Percentiles rank a stretch among this genome's conserved stretches.
phyloP scores from a whole-genome alignment of 495 filamentous ascomycete genomes.

The Sabuloglossum arenarium region DNA sequence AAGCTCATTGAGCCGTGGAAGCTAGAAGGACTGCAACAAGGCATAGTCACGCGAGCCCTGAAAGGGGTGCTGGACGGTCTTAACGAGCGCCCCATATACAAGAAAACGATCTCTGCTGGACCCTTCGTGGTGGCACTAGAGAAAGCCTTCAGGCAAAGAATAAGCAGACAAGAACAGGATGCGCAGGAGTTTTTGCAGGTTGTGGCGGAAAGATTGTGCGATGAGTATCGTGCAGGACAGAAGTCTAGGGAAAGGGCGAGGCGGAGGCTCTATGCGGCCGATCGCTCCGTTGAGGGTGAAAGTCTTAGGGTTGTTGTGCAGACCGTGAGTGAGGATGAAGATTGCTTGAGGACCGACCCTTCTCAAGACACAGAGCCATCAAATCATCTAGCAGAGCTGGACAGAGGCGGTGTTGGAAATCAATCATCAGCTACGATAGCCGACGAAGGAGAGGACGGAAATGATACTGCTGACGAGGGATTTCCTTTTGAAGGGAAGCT shows the following conservation, averaged over 20 bases:
- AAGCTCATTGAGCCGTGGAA: conserved; percentile 39
- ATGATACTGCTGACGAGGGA: conserved; percentile 30
- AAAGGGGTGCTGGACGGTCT: conserved; percentile 85
- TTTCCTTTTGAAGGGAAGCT: conserved; percentile 75
- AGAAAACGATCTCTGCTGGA: conserved; percentile 77
- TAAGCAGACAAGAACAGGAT: conserved; percentile 90
- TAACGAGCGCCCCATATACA: conserved; percentile 84
- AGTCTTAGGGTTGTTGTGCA: neutral
- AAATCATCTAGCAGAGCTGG: neutral
- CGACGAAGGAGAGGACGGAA: neutral
- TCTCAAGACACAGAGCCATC: neutral
- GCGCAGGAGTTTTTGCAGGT: conserved; percentile 97
- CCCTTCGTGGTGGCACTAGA: conserved; percentile 66
- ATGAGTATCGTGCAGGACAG: conserved; percentile 77
- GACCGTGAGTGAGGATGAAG: neutral
- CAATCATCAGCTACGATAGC: neutral
- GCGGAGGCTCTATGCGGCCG: neutral
- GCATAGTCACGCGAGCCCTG: conserved; percentile 65
- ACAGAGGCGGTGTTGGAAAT: neutral
- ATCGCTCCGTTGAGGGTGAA: neutral
- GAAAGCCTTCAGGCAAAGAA: conserved; percentile 64
- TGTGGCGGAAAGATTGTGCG: conserved; percentile 72
- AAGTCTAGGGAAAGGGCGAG: conserved; percentile 32
- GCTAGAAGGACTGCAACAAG: conserved; percentile 52
- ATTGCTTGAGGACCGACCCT: neutral